These are phyloP conservation scores for Phytopythium montanum DNA, from an alignment of 352 stramenopile genomes.

Conservation along the genomic window DNA sequence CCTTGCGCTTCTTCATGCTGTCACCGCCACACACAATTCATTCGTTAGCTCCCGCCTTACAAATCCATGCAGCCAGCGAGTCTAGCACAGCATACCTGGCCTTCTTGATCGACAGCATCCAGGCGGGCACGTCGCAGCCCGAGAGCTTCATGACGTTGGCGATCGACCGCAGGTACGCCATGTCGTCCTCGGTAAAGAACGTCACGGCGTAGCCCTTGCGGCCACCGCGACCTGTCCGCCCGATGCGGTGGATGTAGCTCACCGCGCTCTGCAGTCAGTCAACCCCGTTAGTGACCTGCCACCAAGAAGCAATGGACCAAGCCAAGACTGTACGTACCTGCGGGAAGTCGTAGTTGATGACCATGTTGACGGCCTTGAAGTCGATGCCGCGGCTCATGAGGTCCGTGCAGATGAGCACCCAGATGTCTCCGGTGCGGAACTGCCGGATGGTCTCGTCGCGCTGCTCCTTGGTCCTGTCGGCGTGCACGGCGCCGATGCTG, in stretches of 20 bases:
- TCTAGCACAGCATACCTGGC: slow-evolving; percentile 41
- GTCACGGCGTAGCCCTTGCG: slow-evolving; percentile 94
- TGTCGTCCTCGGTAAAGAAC: slow-evolving; percentile 97
- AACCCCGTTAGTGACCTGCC: background rate
- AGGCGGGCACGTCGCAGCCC: slow-evolving; percentile 96
- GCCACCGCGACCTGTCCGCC: slow-evolving; percentile 92
- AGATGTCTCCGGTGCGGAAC: slow-evolving; percentile 96
- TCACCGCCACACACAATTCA: slow-evolving; percentile 1
- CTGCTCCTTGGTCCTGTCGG: slow-evolving; percentile 91
- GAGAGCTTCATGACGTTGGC: slow-evolving; percentile 99
- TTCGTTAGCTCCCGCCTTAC: background rate
- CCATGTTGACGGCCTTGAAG: slow-evolving; percentile 99
- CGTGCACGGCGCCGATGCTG: slow-evolving; percentile 98
- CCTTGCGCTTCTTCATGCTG: slow-evolving; percentile 69
- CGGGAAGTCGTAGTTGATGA: slow-evolving; percentile 99
- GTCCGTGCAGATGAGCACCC: slow-evolving; percentile 99
- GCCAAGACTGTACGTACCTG: slow-evolving; percentile 32
- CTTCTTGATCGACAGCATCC: slow-evolving; percentile 97
- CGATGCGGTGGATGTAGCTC: slow-evolving; percentile 98
- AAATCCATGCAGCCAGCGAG: background rate
- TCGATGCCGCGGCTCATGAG: slow-evolving; percentile 98
- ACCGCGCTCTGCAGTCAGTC: slow-evolving; percentile 55
- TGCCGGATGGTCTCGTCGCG: slow-evolving; percentile 93
- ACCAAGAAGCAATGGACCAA: background rate
- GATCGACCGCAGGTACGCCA: slow-evolving; percentile 94